phyloP scores from a whole-genome alignment of 148 eudicot species.

The Rhododendron ovatum region DNA sequence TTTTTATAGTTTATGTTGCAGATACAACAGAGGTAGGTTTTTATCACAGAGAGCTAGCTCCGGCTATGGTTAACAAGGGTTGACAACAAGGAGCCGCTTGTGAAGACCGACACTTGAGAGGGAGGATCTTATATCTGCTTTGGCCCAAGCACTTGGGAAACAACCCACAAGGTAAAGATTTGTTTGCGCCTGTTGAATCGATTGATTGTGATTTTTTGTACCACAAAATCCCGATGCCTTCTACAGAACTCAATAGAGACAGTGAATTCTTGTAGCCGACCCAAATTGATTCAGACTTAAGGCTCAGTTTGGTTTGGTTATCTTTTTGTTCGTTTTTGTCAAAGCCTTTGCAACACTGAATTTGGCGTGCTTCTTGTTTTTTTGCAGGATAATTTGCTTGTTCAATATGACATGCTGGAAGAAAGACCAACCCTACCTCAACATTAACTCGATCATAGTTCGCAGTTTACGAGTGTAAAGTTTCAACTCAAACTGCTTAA shows the following conservation, averaged over 20 bases:
- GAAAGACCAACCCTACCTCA: conserved; percentile 69
- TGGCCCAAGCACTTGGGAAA: conserved; percentile 86
- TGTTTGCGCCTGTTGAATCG: not conserved
- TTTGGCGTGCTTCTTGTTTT: not conserved
- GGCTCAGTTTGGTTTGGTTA: not conserved
- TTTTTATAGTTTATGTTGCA: conserved; percentile 22
- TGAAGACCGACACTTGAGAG: conserved; percentile 61
- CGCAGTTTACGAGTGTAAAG: conserved; percentile 25
- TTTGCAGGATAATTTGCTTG: conserved; percentile 75
- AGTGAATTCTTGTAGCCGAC: no score
- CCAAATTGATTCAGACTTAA: no score
- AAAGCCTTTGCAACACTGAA: not conserved
- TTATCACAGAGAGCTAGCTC: conserved; percentile 74
- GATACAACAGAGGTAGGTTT: conserved; percentile 83
- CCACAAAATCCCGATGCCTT: no score
- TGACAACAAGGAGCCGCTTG: conserved; percentile 63
- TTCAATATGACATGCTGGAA: conserved; percentile 67
- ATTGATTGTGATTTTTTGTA: not conserved
- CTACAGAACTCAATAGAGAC: no score
- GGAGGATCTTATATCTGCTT: conserved; percentile 75
- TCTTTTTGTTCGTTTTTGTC: not conserved
- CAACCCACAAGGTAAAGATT: conserved; percentile 55
- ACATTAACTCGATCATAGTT: conserved; percentile 29
- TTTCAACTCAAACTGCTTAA: conserved; percentile 13
- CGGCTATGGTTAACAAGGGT: conserved; percentile 63